These are phyloP conservation scores for Crepidotus variabilis DNA, from an alignment of 768 basidiomycete genomes.

Conservation along the genomic window DNA sequence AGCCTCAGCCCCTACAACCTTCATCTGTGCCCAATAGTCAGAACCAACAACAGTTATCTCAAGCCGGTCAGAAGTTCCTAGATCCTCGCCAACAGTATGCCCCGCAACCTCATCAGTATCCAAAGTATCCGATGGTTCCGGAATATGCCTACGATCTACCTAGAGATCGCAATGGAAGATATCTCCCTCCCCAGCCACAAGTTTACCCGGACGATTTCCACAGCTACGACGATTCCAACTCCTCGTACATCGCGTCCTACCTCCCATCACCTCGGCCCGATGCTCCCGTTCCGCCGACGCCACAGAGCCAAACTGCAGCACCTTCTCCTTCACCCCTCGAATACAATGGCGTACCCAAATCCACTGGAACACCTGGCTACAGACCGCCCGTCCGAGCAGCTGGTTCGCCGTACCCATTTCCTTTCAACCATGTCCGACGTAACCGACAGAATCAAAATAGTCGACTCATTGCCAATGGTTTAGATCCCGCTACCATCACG, in stretches of 20 bases:
- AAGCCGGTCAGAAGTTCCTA: constrained; percentile 16
- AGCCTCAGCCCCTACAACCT: constrained; percentile 16
- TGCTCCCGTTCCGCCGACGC: constrained; percentile 78
- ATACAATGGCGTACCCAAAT: constrained; percentile 38
- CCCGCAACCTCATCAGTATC: constrained; percentile 17
- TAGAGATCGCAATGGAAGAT: constrained; percentile 24
- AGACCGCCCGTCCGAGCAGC: constrained; percentile 49
- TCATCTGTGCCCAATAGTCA: constrained; percentile 11
- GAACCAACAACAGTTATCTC: constrained; percentile 10
- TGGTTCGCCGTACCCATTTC: constrained; percentile 79
- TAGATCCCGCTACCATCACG: constrained; percentile 47
- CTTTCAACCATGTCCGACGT: constrained; percentile 70
- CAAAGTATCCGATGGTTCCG: constrained; percentile 16
- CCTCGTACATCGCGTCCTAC: constrained; percentile 57
- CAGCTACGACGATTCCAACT: constrained; percentile 56
- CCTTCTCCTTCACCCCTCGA: constrained; percentile 69
- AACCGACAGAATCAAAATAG: constrained; percentile 33
- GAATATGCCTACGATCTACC: constrained; percentile 16
- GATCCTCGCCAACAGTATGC: constrained; percentile 17
- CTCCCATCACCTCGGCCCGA: constrained; percentile 60
- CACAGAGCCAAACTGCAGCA: constrained; percentile 69
- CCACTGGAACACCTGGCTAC: constrained; percentile 30
- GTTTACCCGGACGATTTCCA: constrained; percentile 55
- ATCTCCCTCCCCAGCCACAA: constrained; percentile 31
- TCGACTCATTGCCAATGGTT: constrained; percentile 25